Conservation (phyloP, 495 filamentous ascomycete genomes). For the Podospora appendiculata region DNA sequence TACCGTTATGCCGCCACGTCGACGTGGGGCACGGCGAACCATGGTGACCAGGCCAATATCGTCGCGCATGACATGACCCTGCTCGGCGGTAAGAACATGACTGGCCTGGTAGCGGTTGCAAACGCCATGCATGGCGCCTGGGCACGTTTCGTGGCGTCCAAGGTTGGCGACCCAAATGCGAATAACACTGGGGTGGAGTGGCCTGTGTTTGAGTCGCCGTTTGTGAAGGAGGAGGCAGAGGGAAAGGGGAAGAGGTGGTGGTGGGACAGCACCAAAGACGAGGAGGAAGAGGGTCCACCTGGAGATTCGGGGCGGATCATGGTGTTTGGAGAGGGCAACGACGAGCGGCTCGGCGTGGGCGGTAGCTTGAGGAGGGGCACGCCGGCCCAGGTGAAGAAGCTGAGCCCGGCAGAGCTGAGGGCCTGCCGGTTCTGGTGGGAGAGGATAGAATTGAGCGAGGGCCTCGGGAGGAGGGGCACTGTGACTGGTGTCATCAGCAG, state of each 20-base stretch:
- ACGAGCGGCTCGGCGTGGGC: constrained; percentile 37
- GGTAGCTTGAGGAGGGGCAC: constrained; percentile 32
- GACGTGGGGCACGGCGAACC: constrained; percentile 44
- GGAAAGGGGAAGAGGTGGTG: neutral
- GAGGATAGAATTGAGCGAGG: constrained; percentile 33
- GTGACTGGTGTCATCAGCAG: neutral
- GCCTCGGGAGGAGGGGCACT: constrained; percentile 19
- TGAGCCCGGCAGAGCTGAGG: constrained; percentile 36
- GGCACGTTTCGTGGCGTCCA: constrained; percentile 44
- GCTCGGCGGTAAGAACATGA: constrained; percentile 21
- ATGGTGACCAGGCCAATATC: constrained; percentile 50
- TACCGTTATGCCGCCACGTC: constrained; percentile 53
- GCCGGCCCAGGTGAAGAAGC: constrained; percentile 31
- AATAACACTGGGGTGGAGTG: constrained; percentile 12
- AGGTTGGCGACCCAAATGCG: constrained; percentile 41
- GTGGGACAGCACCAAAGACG: constrained; percentile 13
- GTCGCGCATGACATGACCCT: constrained; percentile 45
- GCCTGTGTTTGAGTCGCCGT: constrained; percentile 23
- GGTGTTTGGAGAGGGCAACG: constrained; percentile 56
- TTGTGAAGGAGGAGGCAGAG: neutral
- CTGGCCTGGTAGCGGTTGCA: constrained; percentile 39
- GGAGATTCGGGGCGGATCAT: constrained; percentile 31
- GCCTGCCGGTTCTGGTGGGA: constrained; percentile 54
- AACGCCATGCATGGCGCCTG: constrained; percentile 49
- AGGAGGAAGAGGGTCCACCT: constrained; percentile 4